A percentile compares a stretch with the other conserved stretches of the same genome.
Evolutionary conservation across 73 alveolate genomes (phyloP).

Genomic region (Uronychia setigera): DNA sequence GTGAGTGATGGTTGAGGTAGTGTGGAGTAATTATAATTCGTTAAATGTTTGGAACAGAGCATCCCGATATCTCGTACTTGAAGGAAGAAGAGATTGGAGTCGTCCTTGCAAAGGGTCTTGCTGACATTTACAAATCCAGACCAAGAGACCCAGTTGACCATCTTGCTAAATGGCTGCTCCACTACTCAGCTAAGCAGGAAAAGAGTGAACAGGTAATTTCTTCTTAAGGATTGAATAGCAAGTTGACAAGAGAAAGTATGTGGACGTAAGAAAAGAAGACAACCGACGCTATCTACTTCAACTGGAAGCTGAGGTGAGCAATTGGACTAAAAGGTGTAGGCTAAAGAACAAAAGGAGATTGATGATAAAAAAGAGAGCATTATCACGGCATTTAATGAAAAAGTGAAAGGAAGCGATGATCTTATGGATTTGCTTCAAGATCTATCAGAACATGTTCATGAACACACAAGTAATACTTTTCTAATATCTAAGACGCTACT

Average conservation of each 20-base stretch:
- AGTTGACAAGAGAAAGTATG: background rate
- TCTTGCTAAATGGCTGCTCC: slow-evolving; percentile 81
- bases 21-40: slow-evolving; percentile 2
- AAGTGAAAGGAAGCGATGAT: slow-evolving; percentile 53
- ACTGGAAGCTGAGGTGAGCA: slow-evolving; percentile 30
- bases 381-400: slow-evolving; percentile 22
- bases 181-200: slow-evolving; percentile 59
- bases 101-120: slow-evolving; percentile 70
- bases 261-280: slow-evolving; percentile 21
- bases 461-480: slow-evolving; percentile 27
- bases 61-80: slow-evolving; percentile 64
- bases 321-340: slow-evolving; percentile 10
- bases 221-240: background rate
- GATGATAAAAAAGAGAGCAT: background rate
- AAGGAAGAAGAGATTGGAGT: slow-evolving; percentile 71
- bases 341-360: slow-evolving; percentile 43
- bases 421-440: slow-evolving; percentile 62
- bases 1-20: background rate
- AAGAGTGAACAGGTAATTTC: slow-evolving; percentile 18
- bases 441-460: slow-evolving; percentile 42
- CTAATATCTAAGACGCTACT: slow-evolving; percentile 80
- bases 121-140: slow-evolving; percentile 61
- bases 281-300: slow-evolving; percentile 19
- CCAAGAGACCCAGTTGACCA: slow-evolving; percentile 81
- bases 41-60: slow-evolving; percentile 48